phyloP scores from a whole-genome alignment of 2,329 filamentous ascomycete genomes.

The Endoconidiophora laricicola region DNA sequence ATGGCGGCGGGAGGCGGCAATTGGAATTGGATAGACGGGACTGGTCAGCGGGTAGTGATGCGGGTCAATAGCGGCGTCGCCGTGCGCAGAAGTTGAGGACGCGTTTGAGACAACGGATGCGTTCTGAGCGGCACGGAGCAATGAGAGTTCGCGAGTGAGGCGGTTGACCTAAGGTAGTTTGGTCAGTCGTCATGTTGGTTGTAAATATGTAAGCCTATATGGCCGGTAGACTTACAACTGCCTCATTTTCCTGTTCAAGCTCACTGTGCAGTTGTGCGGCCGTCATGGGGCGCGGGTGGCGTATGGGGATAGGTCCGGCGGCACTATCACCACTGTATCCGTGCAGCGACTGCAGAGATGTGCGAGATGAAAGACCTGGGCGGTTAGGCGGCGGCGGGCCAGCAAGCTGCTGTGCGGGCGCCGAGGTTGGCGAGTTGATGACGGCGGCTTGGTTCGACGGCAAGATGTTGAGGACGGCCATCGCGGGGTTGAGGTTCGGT shows the following conservation, averaged over 20 bases:
- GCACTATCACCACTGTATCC: slow-evolving; percentile 13
- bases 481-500: slow-evolving; percentile 24
- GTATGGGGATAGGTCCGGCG: slow-evolving; percentile 52
- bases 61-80: slow-evolving; percentile 32
- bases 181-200: not conserved
- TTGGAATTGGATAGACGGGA: slow-evolving; percentile 39
- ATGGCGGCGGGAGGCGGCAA: slow-evolving; percentile 31
- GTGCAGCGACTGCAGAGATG: slow-evolving; percentile 10
- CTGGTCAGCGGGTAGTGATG: slow-evolving; percentile 39
- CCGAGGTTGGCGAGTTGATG: slow-evolving; percentile 21
- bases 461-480: slow-evolving; percentile 36
- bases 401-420: slow-evolving; percentile 15
- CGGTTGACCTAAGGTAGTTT: slow-evolving; percentile 57
- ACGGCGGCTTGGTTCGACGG: slow-evolving; percentile 38
- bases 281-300: slow-evolving; percentile 76
- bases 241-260: slow-evolving; percentile 89
- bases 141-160: slow-evolving; percentile 70
- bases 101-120: slow-evolving; percentile 48
- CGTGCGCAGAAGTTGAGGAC: slow-evolving; percentile 42
- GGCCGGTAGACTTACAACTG: slow-evolving; percentile 45
- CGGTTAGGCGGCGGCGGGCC: slow-evolving; percentile 18
- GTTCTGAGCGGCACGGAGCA: slow-evolving; percentile 58
- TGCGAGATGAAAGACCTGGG: slow-evolving; percentile 7
- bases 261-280: slow-evolving; percentile 77
- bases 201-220: not conserved